Conservation (phyloP, 352 stramenopile genomes). For the Globisporangium carolinianum region DNA sequence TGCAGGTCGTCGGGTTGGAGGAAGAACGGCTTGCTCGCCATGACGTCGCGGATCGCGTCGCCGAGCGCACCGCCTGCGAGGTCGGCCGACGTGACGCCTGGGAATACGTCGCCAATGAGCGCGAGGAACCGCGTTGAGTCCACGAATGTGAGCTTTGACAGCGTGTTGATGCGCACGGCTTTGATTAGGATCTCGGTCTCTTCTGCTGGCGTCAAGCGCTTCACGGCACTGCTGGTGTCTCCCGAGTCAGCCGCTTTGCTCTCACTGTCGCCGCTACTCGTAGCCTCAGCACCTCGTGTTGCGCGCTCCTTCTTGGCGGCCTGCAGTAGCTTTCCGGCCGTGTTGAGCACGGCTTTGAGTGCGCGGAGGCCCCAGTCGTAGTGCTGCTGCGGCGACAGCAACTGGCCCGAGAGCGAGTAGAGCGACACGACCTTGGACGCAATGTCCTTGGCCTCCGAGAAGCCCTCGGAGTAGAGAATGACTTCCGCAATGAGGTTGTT, state of each 20-base stretch:
- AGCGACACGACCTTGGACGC: constrained; percentile 89
- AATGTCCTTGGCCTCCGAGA: constrained; percentile 86
- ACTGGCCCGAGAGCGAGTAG: constrained; percentile 83
- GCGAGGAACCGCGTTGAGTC: constrained; percentile 88
- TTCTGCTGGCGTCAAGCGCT: constrained; percentile 46
- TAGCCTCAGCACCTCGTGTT: constrained; percentile 1
- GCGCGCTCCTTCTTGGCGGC: constrained; percentile 62
- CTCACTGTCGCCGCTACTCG: constrained; percentile 7
- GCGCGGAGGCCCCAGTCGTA: constrained; percentile 93
- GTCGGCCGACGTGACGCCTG: constrained; percentile 77
- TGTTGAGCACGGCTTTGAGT: constrained; percentile 93
- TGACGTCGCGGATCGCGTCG: constrained; percentile 86
- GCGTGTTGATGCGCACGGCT: constrained; percentile 92
- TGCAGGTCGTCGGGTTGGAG: constrained; percentile 87
- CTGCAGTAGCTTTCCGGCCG: constrained; percentile 88
- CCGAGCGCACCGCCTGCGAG: constrained; percentile 73
- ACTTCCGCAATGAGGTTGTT: constrained; percentile 94
- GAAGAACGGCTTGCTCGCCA: constrained; percentile 85
- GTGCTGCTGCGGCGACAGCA: constrained; percentile 88
- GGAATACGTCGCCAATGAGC: constrained; percentile 93
- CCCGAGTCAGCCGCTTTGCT: constrained; percentile 9
- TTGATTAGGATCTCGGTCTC: constrained; percentile 94
- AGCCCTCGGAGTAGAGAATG: constrained; percentile 90
- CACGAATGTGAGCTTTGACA: constrained; percentile 93
- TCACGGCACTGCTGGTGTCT: no score